Percentiles rank a stretch among this genome's conserved stretches.
phyloP scores from a whole-genome alignment of 202 grass and related monocot species.

The Schoenoplectus tabernaemontani region DNA sequence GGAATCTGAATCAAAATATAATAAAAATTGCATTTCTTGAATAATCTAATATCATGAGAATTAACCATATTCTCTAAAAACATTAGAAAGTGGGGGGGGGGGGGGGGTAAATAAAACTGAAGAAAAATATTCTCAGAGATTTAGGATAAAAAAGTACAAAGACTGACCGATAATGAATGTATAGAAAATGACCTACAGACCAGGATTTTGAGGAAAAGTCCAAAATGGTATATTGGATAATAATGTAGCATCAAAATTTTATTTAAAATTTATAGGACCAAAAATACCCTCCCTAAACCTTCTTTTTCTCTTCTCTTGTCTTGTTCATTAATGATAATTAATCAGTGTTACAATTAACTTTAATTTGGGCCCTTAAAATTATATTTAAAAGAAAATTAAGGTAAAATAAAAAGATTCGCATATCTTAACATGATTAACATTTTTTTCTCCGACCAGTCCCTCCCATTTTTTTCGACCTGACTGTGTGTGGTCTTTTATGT shows the following conservation, averaged over 20 bases:
- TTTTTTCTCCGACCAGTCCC: too few relatives aligned
- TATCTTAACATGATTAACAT: too few relatives aligned
- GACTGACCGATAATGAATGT: background rate
- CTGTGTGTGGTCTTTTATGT: too few relatives aligned
- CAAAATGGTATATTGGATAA: background rate
- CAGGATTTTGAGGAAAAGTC: background rate
- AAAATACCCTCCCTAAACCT: too few relatives aligned
- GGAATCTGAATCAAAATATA: constrained; percentile 38
- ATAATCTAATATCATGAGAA: background rate
- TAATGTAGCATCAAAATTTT: background rate
- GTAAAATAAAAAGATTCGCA: too few relatives aligned
- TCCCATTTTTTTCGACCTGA: too few relatives aligned
- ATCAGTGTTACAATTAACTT: too few relatives aligned
- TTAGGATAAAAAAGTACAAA: background rate
- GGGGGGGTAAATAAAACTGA: background rate
- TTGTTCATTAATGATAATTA: too few relatives aligned
- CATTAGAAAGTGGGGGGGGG: background rate
- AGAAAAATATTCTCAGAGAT: background rate
- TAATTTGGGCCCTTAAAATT: too few relatives aligned
- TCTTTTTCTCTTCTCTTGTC: too few relatives aligned
- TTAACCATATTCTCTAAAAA: background rate
- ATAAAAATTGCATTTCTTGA: background rate
- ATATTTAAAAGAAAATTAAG: too few relatives aligned
- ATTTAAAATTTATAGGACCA: too few relatives aligned
- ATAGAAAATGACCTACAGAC: background rate